Conservation (phyloP, 2,329 filamentous ascomycete genomes). For the Lachnellula willkommii region DNA sequence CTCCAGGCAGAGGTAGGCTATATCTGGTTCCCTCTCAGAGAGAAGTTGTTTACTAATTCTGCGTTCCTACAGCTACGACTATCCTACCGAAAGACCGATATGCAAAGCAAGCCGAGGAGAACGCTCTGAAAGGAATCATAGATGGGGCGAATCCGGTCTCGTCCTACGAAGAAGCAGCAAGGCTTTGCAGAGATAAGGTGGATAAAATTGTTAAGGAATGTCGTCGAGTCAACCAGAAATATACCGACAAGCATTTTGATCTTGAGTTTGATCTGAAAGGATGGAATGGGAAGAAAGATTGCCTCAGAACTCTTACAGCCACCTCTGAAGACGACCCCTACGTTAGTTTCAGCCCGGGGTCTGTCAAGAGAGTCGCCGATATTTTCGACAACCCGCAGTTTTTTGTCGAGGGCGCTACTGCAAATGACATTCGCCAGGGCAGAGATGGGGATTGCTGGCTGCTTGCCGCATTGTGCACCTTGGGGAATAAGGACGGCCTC, state of each 20-base stretch:
- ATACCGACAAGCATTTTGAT: slow-evolving; percentile 81
- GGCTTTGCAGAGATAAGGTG: slow-evolving; percentile 61
- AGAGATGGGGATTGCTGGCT: slow-evolving; percentile 80
- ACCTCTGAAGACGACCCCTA: slow-evolving; percentile 2
- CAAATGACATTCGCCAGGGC: slow-evolving; percentile 75
- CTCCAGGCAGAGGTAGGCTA: slow-evolving; percentile 58
- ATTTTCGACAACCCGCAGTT: slow-evolving; percentile 72
- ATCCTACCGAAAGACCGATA: slow-evolving; percentile 65
- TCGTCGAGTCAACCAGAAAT: slow-evolving; percentile 74
- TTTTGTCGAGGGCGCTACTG: slow-evolving; percentile 65
- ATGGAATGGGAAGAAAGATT: slow-evolving; percentile 45
- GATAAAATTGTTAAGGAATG: slow-evolving; percentile 61
- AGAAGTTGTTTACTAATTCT: neutral
- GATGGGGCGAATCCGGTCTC: slow-evolving; percentile 53
- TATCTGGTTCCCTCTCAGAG: no score
- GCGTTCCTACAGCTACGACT: slow-evolving; percentile 48
- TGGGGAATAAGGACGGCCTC: slow-evolving; percentile 45
- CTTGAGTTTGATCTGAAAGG: slow-evolving; percentile 68
- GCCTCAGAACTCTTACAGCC: slow-evolving; percentile 40
- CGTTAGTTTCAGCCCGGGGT: slow-evolving; percentile 9
- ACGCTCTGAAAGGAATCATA: slow-evolving; percentile 48
- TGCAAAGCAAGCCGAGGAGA: slow-evolving; percentile 53
- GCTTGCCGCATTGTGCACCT: slow-evolving; percentile 71
- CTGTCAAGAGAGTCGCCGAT: slow-evolving; percentile 60
- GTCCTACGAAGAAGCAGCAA: slow-evolving; percentile 68